Evolutionary conservation across 1,284 basidiomycete genomes (phyloP), one percentile per base, ranked within the genome.

Genomic region (Ceraceosorus guamensis): DNA sequence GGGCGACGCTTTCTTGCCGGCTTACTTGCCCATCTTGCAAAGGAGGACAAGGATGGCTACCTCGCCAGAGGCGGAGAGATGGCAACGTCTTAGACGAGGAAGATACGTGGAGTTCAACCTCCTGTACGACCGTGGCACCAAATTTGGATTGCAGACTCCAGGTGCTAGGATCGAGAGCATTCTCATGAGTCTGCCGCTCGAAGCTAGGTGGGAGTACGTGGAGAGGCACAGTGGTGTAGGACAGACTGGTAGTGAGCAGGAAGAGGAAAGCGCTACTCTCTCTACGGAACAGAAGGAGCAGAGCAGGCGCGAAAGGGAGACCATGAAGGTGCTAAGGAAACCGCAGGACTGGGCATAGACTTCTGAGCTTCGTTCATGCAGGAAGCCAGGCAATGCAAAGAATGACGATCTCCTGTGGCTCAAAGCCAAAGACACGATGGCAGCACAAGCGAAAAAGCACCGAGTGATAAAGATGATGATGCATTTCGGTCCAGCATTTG

Each of bases 21-120:
- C 73, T 11, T 76, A 76, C 56, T 54, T 76, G 0, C 70, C 74
- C 3, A 47, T 76, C n/a, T 53, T 76, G 8, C 63, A 69, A 37
- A 53, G 55, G 47, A 69, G 70, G 46, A 71, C 70, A 46, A 32
- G 51, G 8, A 67, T 60, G 13, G 57, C 65, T 7, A 72, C 60
- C 56, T 60, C 50, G 5, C 48, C 63, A 41, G 54, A 55, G 0
- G 61, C 73, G 53, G 55, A 65, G 43, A 53, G 65, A 33, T 76
- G 74, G 74, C 71, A 76, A 61, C 63, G 60, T 24, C 62, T 76
- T 18, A 52, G 74, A 11, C 50, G 72, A 1, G 74, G 74, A 0
- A 51, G 74, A 10, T 76, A 76, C 52, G 74, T 70, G 31, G 74
- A 76, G 52, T 76, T 76, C 63, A 76, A 76, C 57, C 55, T 76